phyloP scores from a whole-genome alignment of 129 eudicot species.

The Pittosporum tobira region DNA sequence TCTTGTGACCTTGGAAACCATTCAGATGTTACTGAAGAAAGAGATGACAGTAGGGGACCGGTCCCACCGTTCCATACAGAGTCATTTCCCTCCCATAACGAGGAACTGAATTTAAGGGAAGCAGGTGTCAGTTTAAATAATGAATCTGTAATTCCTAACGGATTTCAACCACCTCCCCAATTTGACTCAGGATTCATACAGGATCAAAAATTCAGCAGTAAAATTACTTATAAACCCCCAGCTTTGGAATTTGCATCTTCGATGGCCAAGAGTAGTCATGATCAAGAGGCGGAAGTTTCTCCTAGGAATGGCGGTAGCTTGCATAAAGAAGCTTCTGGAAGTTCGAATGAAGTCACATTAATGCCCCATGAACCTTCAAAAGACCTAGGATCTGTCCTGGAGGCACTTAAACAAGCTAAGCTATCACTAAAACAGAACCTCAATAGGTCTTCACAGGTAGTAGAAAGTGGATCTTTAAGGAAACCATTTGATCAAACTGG shows the following conservation, averaged over 20 bases:
- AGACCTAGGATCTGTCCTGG: constrained; percentile 55
- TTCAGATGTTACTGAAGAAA: constrained; percentile 83
- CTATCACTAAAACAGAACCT: constrained; percentile 51
- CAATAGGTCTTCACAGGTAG: constrained; percentile 14
- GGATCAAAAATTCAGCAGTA: constrained; percentile 9
- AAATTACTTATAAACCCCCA: constrained; percentile 13
- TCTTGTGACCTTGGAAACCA: constrained; percentile 79
- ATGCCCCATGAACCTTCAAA: constrained; percentile 28
- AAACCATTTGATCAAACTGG: constrained; percentile 11
- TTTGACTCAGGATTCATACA: neutral
- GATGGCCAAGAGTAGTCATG: constrained; percentile 10
- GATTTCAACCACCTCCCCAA: constrained; percentile 13
- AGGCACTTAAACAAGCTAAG: constrained; percentile 77
- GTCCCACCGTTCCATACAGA: constrained; percentile 20
- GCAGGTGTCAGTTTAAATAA: constrained; percentile 18
- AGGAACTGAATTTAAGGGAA: constrained; percentile 20
- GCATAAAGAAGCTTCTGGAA: constrained; percentile 16
- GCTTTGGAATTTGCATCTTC: constrained; percentile 28
- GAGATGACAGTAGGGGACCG: constrained; percentile 43
- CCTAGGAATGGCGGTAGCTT: constrained; percentile 13
- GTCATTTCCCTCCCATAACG: constrained; percentile 17
- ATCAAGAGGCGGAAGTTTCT: constrained; percentile 15
- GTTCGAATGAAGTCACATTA: constrained; percentile 25
- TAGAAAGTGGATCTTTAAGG: constrained; percentile 22
- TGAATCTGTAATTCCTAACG: constrained; percentile 18